Base-by-base conservation (phyloP, 106 monocot genomes). In the Narthecium ossifragum region DNA sequence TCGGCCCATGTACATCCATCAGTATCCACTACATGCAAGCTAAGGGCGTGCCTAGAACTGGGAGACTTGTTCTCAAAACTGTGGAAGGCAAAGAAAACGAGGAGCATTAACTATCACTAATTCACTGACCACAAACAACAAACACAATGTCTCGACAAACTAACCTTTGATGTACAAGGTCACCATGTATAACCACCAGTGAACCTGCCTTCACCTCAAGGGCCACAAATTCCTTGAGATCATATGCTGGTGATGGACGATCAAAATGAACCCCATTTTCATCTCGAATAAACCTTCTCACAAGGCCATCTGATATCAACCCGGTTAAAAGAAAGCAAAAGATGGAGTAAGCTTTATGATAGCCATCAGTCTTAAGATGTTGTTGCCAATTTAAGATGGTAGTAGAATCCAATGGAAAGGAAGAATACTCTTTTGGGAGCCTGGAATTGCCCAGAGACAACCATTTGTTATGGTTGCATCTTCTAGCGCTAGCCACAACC, bases 371-470 rank as follows among this genome's bases (percentile, higher is more conserved):
- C n/a, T 17, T 10, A 59, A 69, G 5, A 48, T 32, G 26, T 37
- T 9, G 34, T 12, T 20, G 21, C 8, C 14, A 26, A 14, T 2
- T 1, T n/a, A 13, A 15, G 18, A 14, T 25, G 12, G 28, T 38
- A 64, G 7, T 1, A 38, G 40, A 25, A 59, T 13, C 0, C 15
- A 20, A 68, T 15, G 28, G 26, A 54, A 58, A 17, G 41, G 20
- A 57, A 21, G 1, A 3, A 6, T 87, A 91, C 96, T 47, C 51
- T 81, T 98, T 18, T 91, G 84, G 2, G 96, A 98, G 32, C 79
- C 96, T 31, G 90, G 96, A 17, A 98, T 90, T 12, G 90, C 84
- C 96, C 96, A 90, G 2, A 98, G 90, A 55, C 90, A 98, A 59
- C 96, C 96, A 75, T 98, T 98, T 31, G 55, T 71, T 37, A 71